phyloP scores from a whole-genome alignment of 2,329 filamentous ascomycete species.

The Botrytis porri region DNA sequence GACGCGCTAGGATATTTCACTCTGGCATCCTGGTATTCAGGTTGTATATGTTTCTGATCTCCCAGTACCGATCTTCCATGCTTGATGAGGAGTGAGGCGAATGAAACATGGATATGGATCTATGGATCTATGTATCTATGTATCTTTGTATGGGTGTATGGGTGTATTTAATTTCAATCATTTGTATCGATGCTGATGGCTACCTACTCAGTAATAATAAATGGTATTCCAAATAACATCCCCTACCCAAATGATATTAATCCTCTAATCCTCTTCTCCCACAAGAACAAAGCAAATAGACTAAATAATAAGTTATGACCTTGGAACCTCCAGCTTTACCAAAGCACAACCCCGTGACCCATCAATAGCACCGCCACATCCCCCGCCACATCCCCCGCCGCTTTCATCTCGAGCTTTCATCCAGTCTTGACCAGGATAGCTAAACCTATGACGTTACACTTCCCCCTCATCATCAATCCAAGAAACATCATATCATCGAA shows the following conservation, averaged over 20 bases:
- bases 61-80: neutral
- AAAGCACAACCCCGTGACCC: neutral
- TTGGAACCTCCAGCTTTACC: too few species aligned
- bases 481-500: conserved; percentile 11
- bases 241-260: neutral
- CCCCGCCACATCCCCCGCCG: conserved; percentile 3
- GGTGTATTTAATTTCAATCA: too few species aligned
- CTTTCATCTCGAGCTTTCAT: neutral
- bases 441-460: conserved; percentile 7
- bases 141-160: neutral
- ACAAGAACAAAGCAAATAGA: neutral
- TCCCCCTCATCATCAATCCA: conserved; percentile 11
- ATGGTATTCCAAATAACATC: neutral
- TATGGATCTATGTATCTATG: too few species aligned
- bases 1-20: neutral
- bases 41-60: neutral
- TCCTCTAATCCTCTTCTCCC: too few species aligned
- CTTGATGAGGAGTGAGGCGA: neutral
- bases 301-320: too few species aligned
- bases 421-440: neutral
- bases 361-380: conserved; percentile 7
- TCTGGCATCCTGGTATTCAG: neutral
- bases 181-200: neutral
- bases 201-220: neutral
- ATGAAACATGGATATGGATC: too few species aligned